Conservation (phyloP, 2,329 filamentous ascomycete species). For the Aspergillus texensis region DNA sequence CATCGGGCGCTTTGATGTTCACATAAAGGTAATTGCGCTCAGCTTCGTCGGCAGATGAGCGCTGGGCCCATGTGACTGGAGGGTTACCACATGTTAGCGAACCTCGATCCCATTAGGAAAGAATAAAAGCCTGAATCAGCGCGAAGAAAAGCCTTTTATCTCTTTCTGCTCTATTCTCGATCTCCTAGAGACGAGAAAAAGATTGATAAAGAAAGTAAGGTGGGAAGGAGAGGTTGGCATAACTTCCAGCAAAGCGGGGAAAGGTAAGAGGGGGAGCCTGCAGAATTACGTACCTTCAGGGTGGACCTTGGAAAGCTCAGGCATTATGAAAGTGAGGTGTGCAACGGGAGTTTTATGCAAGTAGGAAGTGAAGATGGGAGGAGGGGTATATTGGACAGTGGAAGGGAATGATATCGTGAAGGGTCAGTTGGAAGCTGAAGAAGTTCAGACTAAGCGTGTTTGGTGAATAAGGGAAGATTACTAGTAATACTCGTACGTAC, state of each 20-base stretch:
- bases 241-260: constrained; percentile 30
- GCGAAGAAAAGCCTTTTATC: neutral
- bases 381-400: neutral
- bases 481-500: constrained; percentile 12
- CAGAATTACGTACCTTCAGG: constrained; percentile 50
- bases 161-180: neutral
- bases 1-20: constrained; percentile 85
- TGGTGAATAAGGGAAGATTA: neutral
- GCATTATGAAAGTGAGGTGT: constrained; percentile 24
- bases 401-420: constrained; percentile 6
- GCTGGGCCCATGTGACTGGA: constrained; percentile 95
- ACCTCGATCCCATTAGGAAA: constrained; percentile 2
- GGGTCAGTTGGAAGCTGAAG: constrained; percentile 15
- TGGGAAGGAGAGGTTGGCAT: constrained; percentile 11
- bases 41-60: constrained; percentile 77
- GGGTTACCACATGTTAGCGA: constrained; percentile 11
- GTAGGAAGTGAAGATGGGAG: constrained; percentile 9
- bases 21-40: constrained; percentile 95
- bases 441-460: constrained; percentile 15
- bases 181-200: neutral
- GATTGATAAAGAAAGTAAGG: neutral
- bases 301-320: constrained; percentile 37
- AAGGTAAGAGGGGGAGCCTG: constrained; percentile 24
- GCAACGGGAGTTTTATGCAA: constrained; percentile 11
- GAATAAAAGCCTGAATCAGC: constrained; percentile 7